phyloP scores from a whole-genome alignment of 352 stramenopile genomes.

The Globisporangium nodosum region DNA sequence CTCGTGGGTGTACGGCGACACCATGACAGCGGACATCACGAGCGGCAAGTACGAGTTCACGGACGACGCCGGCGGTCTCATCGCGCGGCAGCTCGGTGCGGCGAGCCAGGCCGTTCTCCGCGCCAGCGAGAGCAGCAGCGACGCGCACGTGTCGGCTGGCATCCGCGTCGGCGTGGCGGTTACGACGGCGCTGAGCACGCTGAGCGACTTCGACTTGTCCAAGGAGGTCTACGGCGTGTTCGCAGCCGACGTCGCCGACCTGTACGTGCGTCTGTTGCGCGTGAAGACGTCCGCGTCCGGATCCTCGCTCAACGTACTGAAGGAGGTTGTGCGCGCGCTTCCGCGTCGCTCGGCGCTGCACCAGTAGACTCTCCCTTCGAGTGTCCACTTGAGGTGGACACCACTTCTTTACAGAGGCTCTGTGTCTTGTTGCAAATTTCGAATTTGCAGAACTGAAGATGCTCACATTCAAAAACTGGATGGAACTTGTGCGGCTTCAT shows the following conservation, averaged over 20 bases:
- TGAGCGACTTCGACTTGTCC: constrained; percentile 35
- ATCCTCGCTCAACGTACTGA: constrained; percentile 27
- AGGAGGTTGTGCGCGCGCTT: constrained; percentile 1
- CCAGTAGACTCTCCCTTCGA: neutral
- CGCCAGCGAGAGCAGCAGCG: constrained; percentile 27
- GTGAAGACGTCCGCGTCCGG: constrained; percentile 22
- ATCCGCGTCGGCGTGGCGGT: constrained; percentile 24
- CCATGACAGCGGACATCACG: constrained; percentile 32
- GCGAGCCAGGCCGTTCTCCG: constrained; percentile 16
- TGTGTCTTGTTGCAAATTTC: too few species aligned
- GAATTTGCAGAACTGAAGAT: too few species aligned
- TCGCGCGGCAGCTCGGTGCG: constrained; percentile 18
- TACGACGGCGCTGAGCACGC: constrained; percentile 25
- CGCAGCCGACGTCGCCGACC: constrained; percentile 35
- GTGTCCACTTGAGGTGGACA: neutral
- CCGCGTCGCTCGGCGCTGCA: neutral
- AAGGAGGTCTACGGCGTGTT: constrained; percentile 38
- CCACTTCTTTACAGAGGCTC: too few species aligned
- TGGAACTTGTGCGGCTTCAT: neutral
- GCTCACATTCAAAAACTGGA: neutral
- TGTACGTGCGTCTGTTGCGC: constrained; percentile 48
- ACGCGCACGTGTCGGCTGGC: constrained; percentile 11
- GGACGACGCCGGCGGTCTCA: constrained; percentile 27
- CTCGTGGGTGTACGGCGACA: constrained; percentile 33
- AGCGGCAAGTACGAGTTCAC: constrained; percentile 51